phyloP scores from a whole-genome alignment of 352 stramenopile genomes.

The Globisporangium uncinulatum region DNA sequence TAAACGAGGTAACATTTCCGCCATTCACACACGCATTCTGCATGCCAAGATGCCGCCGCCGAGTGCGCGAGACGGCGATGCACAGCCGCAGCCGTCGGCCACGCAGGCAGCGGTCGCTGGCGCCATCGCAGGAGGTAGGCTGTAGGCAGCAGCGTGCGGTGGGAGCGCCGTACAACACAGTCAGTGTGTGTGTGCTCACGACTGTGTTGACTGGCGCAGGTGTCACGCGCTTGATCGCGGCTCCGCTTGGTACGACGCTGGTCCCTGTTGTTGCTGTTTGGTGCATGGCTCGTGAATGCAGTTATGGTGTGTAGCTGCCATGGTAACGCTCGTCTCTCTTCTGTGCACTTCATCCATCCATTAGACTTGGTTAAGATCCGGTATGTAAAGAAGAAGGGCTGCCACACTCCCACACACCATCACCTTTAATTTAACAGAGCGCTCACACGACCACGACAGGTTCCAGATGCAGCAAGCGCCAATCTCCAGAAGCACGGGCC shows the following conservation, averaged over 20 bases:
- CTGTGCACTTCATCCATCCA: not conserved
- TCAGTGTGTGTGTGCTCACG: not conserved
- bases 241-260: conserved; percentile 43
- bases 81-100: conserved; percentile 22
- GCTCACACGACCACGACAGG: conserved; percentile 8
- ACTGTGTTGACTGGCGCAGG: conserved; percentile 16
- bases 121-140: conserved; percentile 49
- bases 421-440: not conserved
- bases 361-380: conserved; percentile 77
- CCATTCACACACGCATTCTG: not conserved
- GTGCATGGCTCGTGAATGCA: not conserved
- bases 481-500: conserved; percentile 15
- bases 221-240: conserved; percentile 56
- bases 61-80: conserved; percentile 5
- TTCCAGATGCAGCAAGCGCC: conserved; percentile 74
- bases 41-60: not conserved
- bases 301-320: conserved; percentile 2
- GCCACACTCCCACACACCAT: not conserved
- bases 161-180: no score
- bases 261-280: not conserved
- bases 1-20: not conserved
- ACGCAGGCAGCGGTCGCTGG: conserved; percentile 53
- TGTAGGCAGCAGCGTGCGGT: not conserved
- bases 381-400: conserved; percentile 7
- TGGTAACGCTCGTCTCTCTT: not conserved